Percentiles rank a stretch among this genome's conserved stretches.
Evolutionary conservation across 352 stramenopile species (phyloP).

Genomic region (Sclerospora graminicola): DNA sequence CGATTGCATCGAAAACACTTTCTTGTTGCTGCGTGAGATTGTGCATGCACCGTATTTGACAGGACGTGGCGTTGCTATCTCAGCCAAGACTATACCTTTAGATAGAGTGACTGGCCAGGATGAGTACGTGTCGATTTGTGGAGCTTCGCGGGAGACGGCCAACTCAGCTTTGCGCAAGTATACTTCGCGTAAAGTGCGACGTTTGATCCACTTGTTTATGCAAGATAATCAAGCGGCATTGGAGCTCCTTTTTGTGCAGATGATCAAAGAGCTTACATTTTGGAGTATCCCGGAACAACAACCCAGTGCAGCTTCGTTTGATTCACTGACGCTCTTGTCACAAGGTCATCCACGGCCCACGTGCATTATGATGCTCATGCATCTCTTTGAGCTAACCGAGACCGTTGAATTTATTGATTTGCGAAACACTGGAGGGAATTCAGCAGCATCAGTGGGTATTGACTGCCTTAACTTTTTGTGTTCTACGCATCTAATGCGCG

Average conservation of each 20-base stretch:
- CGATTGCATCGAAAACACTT: slow-evolving; percentile 74
- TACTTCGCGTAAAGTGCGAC: slow-evolving; percentile 78
- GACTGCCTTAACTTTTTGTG: slow-evolving; percentile 83
- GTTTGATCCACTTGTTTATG: slow-evolving; percentile 78
- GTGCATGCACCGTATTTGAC: slow-evolving; percentile 81
- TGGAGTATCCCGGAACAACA: slow-evolving; percentile 53
- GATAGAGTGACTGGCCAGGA: slow-evolving; percentile 81
- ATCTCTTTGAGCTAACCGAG: slow-evolving; percentile 78
- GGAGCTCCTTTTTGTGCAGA: slow-evolving; percentile 63
- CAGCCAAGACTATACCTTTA: slow-evolving; percentile 75
- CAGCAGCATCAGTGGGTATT: slow-evolving; percentile 54
- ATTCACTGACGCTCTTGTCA: slow-evolving; percentile 53
- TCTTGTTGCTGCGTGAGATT: slow-evolving; percentile 68
- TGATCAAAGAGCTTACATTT: slow-evolving; percentile 79
- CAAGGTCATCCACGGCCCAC: slow-evolving; percentile 62
- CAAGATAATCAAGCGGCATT: slow-evolving; percentile 58
- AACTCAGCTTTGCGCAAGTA: slow-evolving; percentile 81
- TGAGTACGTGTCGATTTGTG: slow-evolving; percentile 83
- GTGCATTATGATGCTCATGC: slow-evolving; percentile 70
- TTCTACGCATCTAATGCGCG: slow-evolving; percentile 72
- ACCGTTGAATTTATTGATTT: slow-evolving; percentile 74
- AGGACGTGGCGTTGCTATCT: slow-evolving; percentile 69
- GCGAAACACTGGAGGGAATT: slow-evolving; percentile 19
- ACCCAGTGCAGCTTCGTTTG: slow-evolving; percentile 40
- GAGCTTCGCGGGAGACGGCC: slow-evolving; percentile 68